Conservation (phyloP, 345 rosid species). For the Bretschneidera sinensis region DNA sequence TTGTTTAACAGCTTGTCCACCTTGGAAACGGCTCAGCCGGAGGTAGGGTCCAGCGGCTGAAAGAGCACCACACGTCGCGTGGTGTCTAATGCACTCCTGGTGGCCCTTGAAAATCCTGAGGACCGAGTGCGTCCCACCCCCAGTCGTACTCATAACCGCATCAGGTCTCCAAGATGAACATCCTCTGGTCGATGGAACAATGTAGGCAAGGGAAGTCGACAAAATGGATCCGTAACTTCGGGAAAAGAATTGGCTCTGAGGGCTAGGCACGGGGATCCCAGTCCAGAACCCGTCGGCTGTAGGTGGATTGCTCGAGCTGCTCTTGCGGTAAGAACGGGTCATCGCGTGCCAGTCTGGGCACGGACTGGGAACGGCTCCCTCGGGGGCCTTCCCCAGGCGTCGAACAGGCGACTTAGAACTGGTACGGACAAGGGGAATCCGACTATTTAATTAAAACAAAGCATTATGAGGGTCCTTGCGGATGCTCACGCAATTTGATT, state of each 20-base stretch:
- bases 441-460: too few species aligned
- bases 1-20: too few species aligned
- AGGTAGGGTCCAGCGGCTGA: neutral
- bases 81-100: too few species aligned
- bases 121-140: slow-evolving; percentile 16
- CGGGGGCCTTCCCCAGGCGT: too few species aligned
- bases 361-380: too few species aligned
- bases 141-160: slow-evolving; percentile 22
- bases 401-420: too few species aligned
- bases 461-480: slow-evolving; percentile 5
- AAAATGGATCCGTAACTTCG: too few species aligned
- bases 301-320: slow-evolving; percentile 8
- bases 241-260: too few species aligned
- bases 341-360: slow-evolving; percentile 14
- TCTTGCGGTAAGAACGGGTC: slow-evolving; percentile 8
- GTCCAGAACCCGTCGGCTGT: slow-evolving; percentile 5
- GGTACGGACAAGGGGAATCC: too few species aligned
- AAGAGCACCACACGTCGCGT: slow-evolving; percentile 1
- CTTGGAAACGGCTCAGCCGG: too few species aligned
- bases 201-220: too few species aligned
- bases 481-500: slow-evolving; percentile 4
- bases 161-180: slow-evolving; percentile 25
- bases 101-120: slow-evolving; percentile 21
- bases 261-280: slow-evolving; percentile 17
- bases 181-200: too few species aligned